A percentile compares a stretch with the other conserved stretches of the same genome.
Conservation (phyloP, 208 protist genomes). For the Angomonas ambiguus region DNA sequence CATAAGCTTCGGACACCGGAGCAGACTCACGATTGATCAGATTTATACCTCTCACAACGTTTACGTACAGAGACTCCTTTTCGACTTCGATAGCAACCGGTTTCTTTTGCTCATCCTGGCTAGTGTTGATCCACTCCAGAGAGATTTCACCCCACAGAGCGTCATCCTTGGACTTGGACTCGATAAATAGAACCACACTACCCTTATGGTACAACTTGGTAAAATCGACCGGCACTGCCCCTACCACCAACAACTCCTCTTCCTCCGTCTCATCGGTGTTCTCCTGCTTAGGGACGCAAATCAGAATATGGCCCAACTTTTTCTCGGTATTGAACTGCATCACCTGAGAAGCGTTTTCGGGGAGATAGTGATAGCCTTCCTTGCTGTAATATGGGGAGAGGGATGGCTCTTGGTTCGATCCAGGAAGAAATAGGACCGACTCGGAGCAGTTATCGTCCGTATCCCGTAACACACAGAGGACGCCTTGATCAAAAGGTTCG, state of each 20-base stretch:
- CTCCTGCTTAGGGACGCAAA: slow-evolving; percentile 75
- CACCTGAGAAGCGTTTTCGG: slow-evolving; percentile 67
- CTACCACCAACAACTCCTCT: slow-evolving; percentile 84
- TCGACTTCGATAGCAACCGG: slow-evolving; percentile 21
- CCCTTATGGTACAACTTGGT: slow-evolving; percentile 76
- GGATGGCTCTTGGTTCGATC: slow-evolving; percentile 43
- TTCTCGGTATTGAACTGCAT: slow-evolving; percentile 86
- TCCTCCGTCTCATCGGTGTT: slow-evolving; percentile 29
- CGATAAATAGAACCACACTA: slow-evolving; percentile 76
- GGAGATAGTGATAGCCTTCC: slow-evolving; percentile 82
- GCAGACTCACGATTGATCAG: slow-evolving; percentile 34
- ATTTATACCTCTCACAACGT: slow-evolving; percentile 74
- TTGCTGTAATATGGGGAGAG: slow-evolving; percentile 75
- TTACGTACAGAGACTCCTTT: slow-evolving; percentile 74
- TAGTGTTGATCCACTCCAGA: slow-evolving; percentile 74
- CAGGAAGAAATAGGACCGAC: slow-evolving; percentile 61
- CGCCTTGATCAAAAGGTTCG: slow-evolving; percentile 55
- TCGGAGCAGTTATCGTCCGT: slow-evolving; percentile 88
- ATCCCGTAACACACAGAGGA: slow-evolving; percentile 84
- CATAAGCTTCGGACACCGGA: slow-evolving; percentile 40
- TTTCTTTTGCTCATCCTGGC: slow-evolving; percentile 29
- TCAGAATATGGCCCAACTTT: slow-evolving; percentile 83
- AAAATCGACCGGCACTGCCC: slow-evolving; percentile 83
- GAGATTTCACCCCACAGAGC: slow-evolving; percentile 82
- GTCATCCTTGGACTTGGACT: slow-evolving; percentile 85